These are phyloP conservation scores for Phaeolepiota aurea DNA, from an alignment of 768 basidiomycete genomes.

Conservation along the genomic window DNA sequence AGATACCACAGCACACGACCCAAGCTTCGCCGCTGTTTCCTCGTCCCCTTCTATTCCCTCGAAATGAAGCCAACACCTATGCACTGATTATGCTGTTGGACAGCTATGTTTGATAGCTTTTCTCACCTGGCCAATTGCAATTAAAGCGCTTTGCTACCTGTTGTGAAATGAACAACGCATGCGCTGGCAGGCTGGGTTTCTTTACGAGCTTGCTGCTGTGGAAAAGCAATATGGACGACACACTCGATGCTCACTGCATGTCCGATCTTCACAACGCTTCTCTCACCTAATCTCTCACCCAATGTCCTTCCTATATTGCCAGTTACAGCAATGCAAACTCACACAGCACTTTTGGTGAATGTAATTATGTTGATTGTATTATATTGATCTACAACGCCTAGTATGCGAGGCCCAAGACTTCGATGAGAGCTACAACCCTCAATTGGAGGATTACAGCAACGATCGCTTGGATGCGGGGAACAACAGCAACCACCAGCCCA, in stretches of 20 bases:
- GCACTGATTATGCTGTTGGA: constrained; percentile 23
- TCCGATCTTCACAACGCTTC: too few relatives aligned
- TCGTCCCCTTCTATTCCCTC: constrained; percentile 8
- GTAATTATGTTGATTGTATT: too few relatives aligned
- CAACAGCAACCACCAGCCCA: constrained; percentile 10
- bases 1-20: not conserved
- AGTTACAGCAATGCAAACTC: too few relatives aligned
- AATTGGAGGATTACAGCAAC: constrained; percentile 9
- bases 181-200: too few relatives aligned
- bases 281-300: too few relatives aligned
- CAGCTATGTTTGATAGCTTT: constrained; percentile 13
- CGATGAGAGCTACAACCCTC: constrained; percentile 9
- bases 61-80: constrained; percentile 8
- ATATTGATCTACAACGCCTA: too few relatives aligned
- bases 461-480: constrained; percentile 9
- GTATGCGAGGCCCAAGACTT: constrained; percentile 12
- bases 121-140: not conserved
- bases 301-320: too few relatives aligned
- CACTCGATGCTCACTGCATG: too few relatives aligned
- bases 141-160: constrained; percentile 1
- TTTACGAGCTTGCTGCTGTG: too few relatives aligned
- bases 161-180: not conserved
- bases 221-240: too few relatives aligned
- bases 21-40: not conserved
- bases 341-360: too few relatives aligned